Base-by-base conservation (phyloP, 768 basidiomycete species). In the Trametes punicea region DNA sequence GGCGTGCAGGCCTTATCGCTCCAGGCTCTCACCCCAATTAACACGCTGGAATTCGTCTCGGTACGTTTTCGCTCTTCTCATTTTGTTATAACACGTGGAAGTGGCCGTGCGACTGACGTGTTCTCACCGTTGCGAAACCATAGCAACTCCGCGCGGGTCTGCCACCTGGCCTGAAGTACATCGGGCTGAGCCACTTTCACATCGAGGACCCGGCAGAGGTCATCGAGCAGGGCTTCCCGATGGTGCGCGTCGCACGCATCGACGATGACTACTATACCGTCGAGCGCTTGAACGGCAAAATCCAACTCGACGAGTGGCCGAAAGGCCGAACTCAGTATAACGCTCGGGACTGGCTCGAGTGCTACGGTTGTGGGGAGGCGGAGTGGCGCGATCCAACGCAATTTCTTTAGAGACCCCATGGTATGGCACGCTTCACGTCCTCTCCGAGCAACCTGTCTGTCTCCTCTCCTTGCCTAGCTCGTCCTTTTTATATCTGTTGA, bases 61-160 rank as follows among this genome's bases (percentile, higher is more conserved):
- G 68, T 69, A 51, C 55, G 65, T 59, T 1, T 2, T 8, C 15
- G 21, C 27, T 44, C 29, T 29, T 42, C 7, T 48, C 30, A 26
- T 38, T 11, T 38, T 20, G 49, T 39, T 11, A 11, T 41, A 40
- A 38, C 30, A 29, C 9, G 38, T 27, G 29, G 38, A 20, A 21
- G 21, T 46, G 6, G 36, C 25, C 48, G 6, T 10, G n/a, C 3
- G 6, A 44, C 36, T 38, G 36, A 38, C 36, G 5, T 10, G 15
- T 23, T 13, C 3, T 56, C 23, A 36, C 20, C 30, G 51, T 39
- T 63, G 40, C 26, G 21, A n/a, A 40, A 13, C 20, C 42, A n/a
- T 56, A 85, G 83, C 84, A 85, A 79, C 67, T 87, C 8, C 79
- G 81, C 21, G 67, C 76, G 4, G 84, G 84, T 0, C 68, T 86